phyloP scores from a whole-genome alignment of 352 stramenopile species.

The Phytophthora ohioensis region DNA sequence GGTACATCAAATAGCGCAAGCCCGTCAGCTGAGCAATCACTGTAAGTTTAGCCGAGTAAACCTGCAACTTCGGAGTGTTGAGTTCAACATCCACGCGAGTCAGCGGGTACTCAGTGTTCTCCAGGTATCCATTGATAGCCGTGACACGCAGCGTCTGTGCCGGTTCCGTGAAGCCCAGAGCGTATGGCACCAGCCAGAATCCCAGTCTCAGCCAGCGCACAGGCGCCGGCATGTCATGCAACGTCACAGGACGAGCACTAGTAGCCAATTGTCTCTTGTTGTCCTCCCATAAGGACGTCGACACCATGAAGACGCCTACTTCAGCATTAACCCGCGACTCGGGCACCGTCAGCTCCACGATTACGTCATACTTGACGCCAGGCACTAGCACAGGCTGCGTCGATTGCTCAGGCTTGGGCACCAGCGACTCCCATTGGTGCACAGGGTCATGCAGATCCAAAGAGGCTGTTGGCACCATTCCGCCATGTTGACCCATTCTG shows the following conservation, averaged over 20 bases:
- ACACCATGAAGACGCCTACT: constrained; percentile 85
- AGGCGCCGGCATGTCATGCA: constrained; percentile 68
- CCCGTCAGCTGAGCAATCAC: constrained; percentile 85
- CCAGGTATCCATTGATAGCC: constrained; percentile 75
- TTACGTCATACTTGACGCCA: constrained; percentile 82
- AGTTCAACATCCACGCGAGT: constrained; percentile 60
- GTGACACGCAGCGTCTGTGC: constrained; percentile 61
- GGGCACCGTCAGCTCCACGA: constrained; percentile 75
- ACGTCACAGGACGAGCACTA: constrained; percentile 66
- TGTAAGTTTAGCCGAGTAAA: constrained; percentile 79
- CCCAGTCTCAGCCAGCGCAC: constrained; percentile 59
- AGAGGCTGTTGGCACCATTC: constrained; percentile 52
- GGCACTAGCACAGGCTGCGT: constrained; percentile 56
- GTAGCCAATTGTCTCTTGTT: constrained; percentile 44
- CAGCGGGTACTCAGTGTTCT: constrained; percentile 63
- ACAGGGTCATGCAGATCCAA: constrained; percentile 63
- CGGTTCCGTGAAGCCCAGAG: constrained; percentile 63
- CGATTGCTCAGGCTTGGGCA: constrained; percentile 28
- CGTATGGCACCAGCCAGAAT: constrained; percentile 63
- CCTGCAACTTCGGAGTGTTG: constrained; percentile 76
- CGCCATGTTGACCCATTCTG: neutral
- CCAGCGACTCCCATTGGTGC: constrained; percentile 68
- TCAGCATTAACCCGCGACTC: constrained; percentile 69
- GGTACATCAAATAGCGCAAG: constrained; percentile 88
- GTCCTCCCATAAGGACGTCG: constrained; percentile 47